Base-by-base conservation (phyloP, 2,329 filamentous ascomycete species). In the Pseudocercospora cruenta region DNA sequence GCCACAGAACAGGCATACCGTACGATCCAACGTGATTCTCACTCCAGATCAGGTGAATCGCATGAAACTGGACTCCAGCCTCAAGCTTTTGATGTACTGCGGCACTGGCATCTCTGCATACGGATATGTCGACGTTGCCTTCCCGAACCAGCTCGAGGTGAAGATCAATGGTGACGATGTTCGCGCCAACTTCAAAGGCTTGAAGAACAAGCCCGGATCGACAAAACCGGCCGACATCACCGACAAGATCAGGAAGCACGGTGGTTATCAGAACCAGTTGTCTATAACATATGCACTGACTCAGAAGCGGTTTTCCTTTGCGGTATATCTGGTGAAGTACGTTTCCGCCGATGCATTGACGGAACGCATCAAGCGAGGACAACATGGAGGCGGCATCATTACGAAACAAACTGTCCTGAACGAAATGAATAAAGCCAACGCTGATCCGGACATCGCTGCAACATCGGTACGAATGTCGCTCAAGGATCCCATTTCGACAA, bases 151-250 rank as follows among this genome's bases (percentile, higher is more conserved):
- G 80, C 91, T 95, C 33, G 95, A 99, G 77, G 85, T 99, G 64
- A 94, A 93, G 76, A 88, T 97, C 63, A 99, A 99, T 73, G 86
- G 88, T 9, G 91, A 91, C 36, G 93, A 97, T 64, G 86, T 97
- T 71, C 95, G 94, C 78, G 90, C 91, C n/a, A 99, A 98, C 77
- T 85, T 96, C 71, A 91, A 95, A 71, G 95, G 95, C 4, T 80
- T 99, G 68, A 99, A 99, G 80, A 97, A 97, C 78, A 96, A 95
- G 78, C 92, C 94, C 6, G 95, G 95, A 22, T 96, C 95, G 53
- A 99, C 95, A 47, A 89, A 93, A 74, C 95, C 95, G 7, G 93
- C 92, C 55, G 95, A 99, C 79, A 91, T 99, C 68, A 99, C 95
- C 7, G 83, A 86, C 70, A 85, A 88, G 66, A 82, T 98, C 54